Evolutionary conservation across 176 grass and related monocot genomes (phyloP), one percentile per base, ranked within the genome.

Genomic region (Ensete glaucum): DNA sequence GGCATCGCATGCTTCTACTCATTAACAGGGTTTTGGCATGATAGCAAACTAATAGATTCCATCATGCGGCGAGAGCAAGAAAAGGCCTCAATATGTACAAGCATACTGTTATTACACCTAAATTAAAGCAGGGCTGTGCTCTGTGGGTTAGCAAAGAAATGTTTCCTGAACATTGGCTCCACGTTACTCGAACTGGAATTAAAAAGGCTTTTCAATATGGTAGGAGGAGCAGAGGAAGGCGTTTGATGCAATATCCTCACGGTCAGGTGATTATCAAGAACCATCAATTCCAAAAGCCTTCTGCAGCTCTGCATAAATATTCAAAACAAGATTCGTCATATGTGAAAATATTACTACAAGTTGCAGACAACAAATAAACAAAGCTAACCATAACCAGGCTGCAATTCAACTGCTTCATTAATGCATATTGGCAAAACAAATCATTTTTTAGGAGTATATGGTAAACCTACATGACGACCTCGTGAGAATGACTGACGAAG

Each of bases 81-180:
- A 43, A 6, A 43, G 34, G 34, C 34, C 3, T 43, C 34, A 64
- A 26, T 23, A 25, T 64, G 62, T 11, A 22, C 9, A 23, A 23
- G 10, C 19, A 25, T 64, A 64, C 34, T 43, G 34, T 43, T 6
- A 3, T 43, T 43, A 43, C 34, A 43, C 0, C 64, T 29, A 72
- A 50, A 54, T 75, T 86, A 90, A 64, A 96, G 24, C 49, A 79
- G 68, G 64, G 69, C 71, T 54, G 88, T 87, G 71, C 90, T 89
- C 80, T 64, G 71, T 79, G 94, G 90, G 66, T 91, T 91, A 78
- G 88, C 84, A 49, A 93, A 89, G 76, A 84, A 91, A 81, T 84
- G 90, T 64, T 80, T 91, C 71, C 60, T 73, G 69, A 78, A 83
- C 53, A 82, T 72, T 34, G 78, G 60, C 53, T 48, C 5, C 73